Evolutionary conservation across 1,139 yeast species (phyloP).

Genomic region (Scheffersomyces parashehatae): DNA sequence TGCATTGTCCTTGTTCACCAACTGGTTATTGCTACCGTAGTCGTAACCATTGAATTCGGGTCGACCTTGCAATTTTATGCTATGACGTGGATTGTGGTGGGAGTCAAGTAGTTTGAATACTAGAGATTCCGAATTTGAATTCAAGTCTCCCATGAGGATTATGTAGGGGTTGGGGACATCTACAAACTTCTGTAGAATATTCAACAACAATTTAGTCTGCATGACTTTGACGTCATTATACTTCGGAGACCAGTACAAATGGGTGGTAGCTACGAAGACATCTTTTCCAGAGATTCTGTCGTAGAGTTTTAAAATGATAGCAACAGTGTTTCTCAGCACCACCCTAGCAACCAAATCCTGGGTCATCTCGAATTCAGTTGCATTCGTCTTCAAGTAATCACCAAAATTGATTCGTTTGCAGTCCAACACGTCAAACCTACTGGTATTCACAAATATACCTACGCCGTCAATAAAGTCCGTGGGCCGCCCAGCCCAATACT

Average conservation of each 20-base stretch:
- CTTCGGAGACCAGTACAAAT: constrained; percentile 57
- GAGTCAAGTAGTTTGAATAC: constrained; percentile 46
- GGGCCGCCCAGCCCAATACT: constrained; percentile 47
- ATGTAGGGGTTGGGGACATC: constrained; percentile 17
- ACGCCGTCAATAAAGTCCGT: constrained; percentile 57
- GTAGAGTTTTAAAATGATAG: constrained; percentile 44
- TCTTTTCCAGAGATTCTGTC: constrained; percentile 40
- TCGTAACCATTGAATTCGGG: constrained; percentile 26
- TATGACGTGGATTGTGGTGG: constrained; percentile 20
- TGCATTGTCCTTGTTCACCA: constrained; percentile 13
- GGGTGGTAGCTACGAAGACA: constrained; percentile 55
- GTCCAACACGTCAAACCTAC: constrained; percentile 46
- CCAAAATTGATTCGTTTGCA: constrained; percentile 44
- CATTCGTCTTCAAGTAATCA: constrained; percentile 28
- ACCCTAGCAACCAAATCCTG: constrained; percentile 35
- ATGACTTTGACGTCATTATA: constrained; percentile 54
- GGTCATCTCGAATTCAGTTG: constrained; percentile 36
- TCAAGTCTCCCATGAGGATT: constrained; percentile 53
- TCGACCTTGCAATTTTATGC: constrained; percentile 25
- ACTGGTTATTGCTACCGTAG: constrained; percentile 33
- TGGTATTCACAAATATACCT: constrained; percentile 48
- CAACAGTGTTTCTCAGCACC: constrained; percentile 58
- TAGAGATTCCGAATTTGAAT: constrained; percentile 50
- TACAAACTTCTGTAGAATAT: constrained; percentile 22
- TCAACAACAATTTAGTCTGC: constrained; percentile 51